Evolutionary conservation across 768 basidiomycete genomes (phyloP), one percentile per base, ranked within the genome.

Genomic region (Amylocystis lapponica): DNA sequence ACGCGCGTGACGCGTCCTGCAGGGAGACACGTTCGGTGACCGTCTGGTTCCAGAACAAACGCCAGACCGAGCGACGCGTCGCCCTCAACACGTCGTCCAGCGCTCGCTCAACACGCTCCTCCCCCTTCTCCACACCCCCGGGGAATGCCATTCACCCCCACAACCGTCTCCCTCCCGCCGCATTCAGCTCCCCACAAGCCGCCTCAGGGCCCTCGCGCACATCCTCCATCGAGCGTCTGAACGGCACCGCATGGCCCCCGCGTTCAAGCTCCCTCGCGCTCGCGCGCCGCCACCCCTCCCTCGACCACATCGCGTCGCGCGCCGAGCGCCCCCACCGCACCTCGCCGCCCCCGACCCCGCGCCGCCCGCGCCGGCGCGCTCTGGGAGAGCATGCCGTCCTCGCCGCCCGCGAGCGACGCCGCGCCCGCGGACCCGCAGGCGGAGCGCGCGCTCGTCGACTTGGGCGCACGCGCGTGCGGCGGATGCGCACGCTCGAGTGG

Each of bases 21-120:
- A 54, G 53, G 30, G 53, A 54, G 30, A 41, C 47, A 4, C 59
- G 62, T 25, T 58, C 59, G 11, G 62, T 65, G 5, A 65, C 62
- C 3, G 58, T 65, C 23, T 65, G 64, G 64, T 65, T 65, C 45
- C 60, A 65, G 42, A 65, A 65, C 50, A 65, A 64, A 49, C 61
- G 64, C 10, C 64, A 65, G 42, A 60, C 57, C 14, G 62, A 62
- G 42, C 60, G 64, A 2, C 45, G 45, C 38, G 35, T 22, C 26
- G 19, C 36, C 8, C 43, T 26, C n/a, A 43, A 31, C 17, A 21
- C 41, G 7, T 23, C 33, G 19, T 45, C 30, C 22, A 38, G 26
- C 35, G 44, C 1, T 43, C 47, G 41, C 16, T 39, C 49, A 5
- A 22, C 23, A 4, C 5, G 43, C 4, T 47, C 45, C 12, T 50